A percentile compares a stretch with the other conserved stretches of the same genome.
Evolutionary conservation across 163 green algal species (phyloP).

Genomic region (Smithsoniella earleae): DNA sequence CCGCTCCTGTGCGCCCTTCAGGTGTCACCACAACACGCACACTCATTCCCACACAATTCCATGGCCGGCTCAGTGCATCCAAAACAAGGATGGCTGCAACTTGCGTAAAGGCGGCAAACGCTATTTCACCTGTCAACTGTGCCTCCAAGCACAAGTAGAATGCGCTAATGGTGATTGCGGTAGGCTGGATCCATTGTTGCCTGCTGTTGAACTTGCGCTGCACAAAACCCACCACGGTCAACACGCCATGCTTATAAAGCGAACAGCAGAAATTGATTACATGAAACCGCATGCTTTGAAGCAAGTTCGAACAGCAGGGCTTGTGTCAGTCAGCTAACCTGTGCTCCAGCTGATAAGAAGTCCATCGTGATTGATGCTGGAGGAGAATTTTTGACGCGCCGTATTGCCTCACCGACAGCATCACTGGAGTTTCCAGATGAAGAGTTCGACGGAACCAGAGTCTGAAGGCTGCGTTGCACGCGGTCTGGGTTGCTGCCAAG

Average conservation of each 20-base stretch:
- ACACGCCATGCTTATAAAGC: not conserved
- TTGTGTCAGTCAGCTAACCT: not conserved
- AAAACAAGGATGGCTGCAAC: not conserved
- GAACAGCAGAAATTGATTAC: no score
- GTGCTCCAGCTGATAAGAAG: not conserved
- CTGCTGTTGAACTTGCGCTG: not conserved
- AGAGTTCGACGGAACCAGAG: not conserved
- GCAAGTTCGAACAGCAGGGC: no score
- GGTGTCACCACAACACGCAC: not conserved
- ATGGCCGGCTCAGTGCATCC: not conserved
- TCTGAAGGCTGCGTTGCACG: not conserved
- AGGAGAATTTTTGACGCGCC: not conserved
- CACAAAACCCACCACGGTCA: not conserved
- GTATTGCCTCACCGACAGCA: not conserved
- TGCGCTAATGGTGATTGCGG: not conserved
- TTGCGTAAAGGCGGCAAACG: constrained; percentile 20
- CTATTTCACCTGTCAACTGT: constrained; percentile 4
- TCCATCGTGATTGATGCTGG: constrained; percentile 22
- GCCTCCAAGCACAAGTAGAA: constrained; percentile 25
- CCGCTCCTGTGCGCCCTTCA: no score
- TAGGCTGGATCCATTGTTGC: constrained; percentile 9
- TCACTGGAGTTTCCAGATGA: not conserved
- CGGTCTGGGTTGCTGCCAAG: not conserved
- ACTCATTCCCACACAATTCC: not conserved
- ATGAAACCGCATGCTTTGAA: no score